Conservation (phyloP, 169 alveolate species). For the Plasmodium inui region DNA sequence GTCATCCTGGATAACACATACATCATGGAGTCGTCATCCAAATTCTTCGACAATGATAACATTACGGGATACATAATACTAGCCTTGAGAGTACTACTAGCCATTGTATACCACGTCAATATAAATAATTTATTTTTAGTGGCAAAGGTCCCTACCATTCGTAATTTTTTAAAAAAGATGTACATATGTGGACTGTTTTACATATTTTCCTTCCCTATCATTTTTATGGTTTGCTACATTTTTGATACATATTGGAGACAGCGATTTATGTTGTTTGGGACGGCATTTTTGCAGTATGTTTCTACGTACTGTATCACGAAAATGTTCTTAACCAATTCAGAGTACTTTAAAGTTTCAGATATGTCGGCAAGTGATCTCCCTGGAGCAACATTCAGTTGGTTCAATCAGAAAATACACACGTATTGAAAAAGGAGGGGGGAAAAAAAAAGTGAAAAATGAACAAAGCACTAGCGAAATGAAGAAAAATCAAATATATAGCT, state of each 20-base stretch:
- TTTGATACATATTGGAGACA: slow-evolving; percentile 74
- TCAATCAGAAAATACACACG: slow-evolving; percentile 56
- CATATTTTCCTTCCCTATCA: slow-evolving; percentile 67
- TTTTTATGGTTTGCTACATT: slow-evolving; percentile 71
- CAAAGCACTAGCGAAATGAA: neutral
- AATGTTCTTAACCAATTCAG: slow-evolving; percentile 72
- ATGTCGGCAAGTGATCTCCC: slow-evolving; percentile 75
- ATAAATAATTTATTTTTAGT: slow-evolving; percentile 42
- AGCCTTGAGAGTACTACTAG: slow-evolving; percentile 33
- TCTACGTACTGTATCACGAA: slow-evolving; percentile 67
- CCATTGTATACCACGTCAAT: slow-evolving; percentile 64
- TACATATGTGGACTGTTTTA: slow-evolving; percentile 59
- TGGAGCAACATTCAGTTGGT: slow-evolving; percentile 73
- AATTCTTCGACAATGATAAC: slow-evolving; percentile 67
- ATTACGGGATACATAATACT: slow-evolving; percentile 68
- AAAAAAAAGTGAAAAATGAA: neutral
- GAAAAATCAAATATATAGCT: neutral
- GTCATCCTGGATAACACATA: slow-evolving; percentile 57
- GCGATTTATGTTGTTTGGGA: slow-evolving; percentile 66
- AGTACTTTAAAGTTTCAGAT: slow-evolving; percentile 73
- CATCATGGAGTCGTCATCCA: slow-evolving; percentile 56
- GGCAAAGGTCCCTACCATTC: slow-evolving; percentile 32
- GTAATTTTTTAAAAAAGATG: slow-evolving; percentile 54
- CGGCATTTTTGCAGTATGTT: slow-evolving; percentile 51
- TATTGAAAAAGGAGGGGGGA: slow-evolving; percentile 10